phyloP scores from a whole-genome alignment of 768 basidiomycete genomes.

The Suillus plorans region DNA sequence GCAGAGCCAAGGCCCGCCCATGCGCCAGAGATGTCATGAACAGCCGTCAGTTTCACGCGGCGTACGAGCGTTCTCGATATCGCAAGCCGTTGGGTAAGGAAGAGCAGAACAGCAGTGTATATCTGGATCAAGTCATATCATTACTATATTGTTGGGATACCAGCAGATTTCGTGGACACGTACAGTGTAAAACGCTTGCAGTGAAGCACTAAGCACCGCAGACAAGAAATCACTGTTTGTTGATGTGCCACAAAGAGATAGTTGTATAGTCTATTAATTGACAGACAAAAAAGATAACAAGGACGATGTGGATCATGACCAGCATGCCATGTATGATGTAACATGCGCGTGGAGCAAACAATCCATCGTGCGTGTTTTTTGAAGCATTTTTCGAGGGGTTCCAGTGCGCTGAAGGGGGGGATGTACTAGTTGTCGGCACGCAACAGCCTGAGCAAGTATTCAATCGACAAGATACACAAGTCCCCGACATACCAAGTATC shows the following conservation, averaged over 20 bases:
- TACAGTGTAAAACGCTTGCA: constrained; percentile 10
- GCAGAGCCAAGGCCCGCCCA: too few species aligned
- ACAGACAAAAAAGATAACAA: neutral
- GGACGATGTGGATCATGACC: neutral
- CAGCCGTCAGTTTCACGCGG: too few species aligned
- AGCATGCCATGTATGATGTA: neutral
- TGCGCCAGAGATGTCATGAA: too few species aligned
- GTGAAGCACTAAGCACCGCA: constrained; percentile 1
- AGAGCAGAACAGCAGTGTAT: too few species aligned
- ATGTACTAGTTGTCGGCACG: neutral
- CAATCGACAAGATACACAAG: too few species aligned
- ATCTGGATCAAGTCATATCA: too few species aligned
- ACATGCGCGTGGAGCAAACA: neutral
- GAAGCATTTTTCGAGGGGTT: neutral
- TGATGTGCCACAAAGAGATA: neutral
- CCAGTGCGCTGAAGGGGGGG: neutral
- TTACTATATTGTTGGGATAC: too few species aligned
- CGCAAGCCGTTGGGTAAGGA: too few species aligned
- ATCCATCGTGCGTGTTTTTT: neutral
- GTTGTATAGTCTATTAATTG: constrained; percentile 2
- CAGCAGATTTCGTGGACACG: too few species aligned
- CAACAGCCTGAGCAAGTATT: neutral
- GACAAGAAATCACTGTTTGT: neutral
- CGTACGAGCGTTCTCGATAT: too few species aligned
- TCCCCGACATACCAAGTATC: too few species aligned